phyloP scores from a whole-genome alignment of 2,329 filamentous ascomycete species.

The Epichloe amarillans region DNA sequence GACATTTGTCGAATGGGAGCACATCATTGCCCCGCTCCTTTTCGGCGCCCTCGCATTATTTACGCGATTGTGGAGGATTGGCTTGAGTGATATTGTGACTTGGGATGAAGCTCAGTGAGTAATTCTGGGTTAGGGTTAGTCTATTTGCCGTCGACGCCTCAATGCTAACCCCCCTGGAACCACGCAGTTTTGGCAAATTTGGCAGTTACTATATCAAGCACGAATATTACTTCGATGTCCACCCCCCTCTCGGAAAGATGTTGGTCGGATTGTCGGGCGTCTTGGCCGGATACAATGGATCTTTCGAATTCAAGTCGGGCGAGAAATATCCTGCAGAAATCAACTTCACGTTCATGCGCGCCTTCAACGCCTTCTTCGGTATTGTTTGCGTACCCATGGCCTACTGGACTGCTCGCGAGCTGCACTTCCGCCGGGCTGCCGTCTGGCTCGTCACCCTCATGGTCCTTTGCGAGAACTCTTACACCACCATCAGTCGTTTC shows the following conservation, averaged over 20 bases:
- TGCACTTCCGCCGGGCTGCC: slow-evolving; percentile 72
- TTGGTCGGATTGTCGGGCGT: slow-evolving; percentile 93
- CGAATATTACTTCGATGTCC: slow-evolving; percentile 91
- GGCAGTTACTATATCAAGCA: slow-evolving; percentile 98
- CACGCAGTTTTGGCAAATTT: slow-evolving; percentile 76
- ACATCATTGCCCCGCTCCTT: slow-evolving; percentile 46
- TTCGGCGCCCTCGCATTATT: slow-evolving; percentile 51
- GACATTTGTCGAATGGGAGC: slow-evolving; percentile 50
- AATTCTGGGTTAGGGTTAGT: too few relatives aligned
- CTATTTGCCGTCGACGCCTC: neutral
- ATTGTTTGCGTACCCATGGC: slow-evolving; percentile 85
- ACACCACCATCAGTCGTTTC: slow-evolving; percentile 96
- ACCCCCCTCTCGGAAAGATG: slow-evolving; percentile 98
- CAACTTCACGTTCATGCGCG: slow-evolving; percentile 96
- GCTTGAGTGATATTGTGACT: slow-evolving; percentile 51
- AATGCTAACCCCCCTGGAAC: slow-evolving; percentile 13
- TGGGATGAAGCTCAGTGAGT: slow-evolving; percentile 54
- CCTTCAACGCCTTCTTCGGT: slow-evolving; percentile 93
- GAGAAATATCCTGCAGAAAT: slow-evolving; percentile 88
- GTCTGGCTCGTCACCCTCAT: slow-evolving; percentile 94
- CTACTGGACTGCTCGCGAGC: slow-evolving; percentile 86
- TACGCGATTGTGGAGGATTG: slow-evolving; percentile 57
- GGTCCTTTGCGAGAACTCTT: slow-evolving; percentile 98
- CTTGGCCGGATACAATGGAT: slow-evolving; percentile 94
- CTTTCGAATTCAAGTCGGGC: slow-evolving; percentile 98